These are phyloP conservation scores for Penicillium flavigenum DNA, from an alignment of 495 filamentous ascomycete genomes.

Conservation along the genomic window DNA sequence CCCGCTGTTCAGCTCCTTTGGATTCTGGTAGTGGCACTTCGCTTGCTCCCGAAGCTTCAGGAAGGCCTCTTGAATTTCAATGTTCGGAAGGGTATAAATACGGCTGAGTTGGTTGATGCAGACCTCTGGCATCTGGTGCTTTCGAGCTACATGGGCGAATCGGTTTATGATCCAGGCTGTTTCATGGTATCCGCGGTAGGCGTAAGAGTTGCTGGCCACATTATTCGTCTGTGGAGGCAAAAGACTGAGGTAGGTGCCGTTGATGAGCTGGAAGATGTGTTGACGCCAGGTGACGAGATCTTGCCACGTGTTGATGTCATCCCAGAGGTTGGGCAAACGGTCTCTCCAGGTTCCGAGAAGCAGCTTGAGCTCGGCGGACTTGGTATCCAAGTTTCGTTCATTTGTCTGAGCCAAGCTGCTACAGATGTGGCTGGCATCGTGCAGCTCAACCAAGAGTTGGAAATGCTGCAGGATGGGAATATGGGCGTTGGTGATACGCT, in stretches of 20 bases:
- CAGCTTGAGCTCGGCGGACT: conserved; percentile 93
- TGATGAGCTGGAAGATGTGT: conserved; percentile 98
- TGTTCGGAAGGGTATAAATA: conserved; percentile 98
- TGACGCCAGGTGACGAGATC: conserved; percentile 98
- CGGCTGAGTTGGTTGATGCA: conserved; percentile 95
- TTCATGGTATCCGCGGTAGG: conserved; percentile 96
- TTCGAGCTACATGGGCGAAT: conserved; percentile 95
- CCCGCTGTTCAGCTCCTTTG: conserved; percentile 82
- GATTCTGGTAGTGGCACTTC: conserved; percentile 97
- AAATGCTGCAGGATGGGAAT: conserved; percentile 95
- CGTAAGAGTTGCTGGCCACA: conserved; percentile 81
- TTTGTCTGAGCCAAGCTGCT: conserved; percentile 82
- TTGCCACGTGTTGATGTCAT: conserved; percentile 99
- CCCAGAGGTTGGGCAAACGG: conserved; percentile 94
- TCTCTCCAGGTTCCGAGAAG: conserved; percentile 95
- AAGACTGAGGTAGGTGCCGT: conserved; percentile 84
- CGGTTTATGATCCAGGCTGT: conserved; percentile 99
- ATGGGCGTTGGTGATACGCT: conserved; percentile 90
- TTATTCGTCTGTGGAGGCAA: conserved; percentile 78
- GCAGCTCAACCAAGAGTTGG: conserved; percentile 96
- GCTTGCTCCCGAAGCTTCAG: conserved; percentile 95
- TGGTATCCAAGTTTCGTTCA: conserved; percentile 80
- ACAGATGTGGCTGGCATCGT: conserved; percentile 96
- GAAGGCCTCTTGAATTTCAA: conserved; percentile 99
- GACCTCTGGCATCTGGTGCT: conserved; percentile 94